Evolutionary conservation across 2,329 filamentous ascomycete genomes (phyloP).

Genomic region (Pseudocercospora macadamiae): DNA sequence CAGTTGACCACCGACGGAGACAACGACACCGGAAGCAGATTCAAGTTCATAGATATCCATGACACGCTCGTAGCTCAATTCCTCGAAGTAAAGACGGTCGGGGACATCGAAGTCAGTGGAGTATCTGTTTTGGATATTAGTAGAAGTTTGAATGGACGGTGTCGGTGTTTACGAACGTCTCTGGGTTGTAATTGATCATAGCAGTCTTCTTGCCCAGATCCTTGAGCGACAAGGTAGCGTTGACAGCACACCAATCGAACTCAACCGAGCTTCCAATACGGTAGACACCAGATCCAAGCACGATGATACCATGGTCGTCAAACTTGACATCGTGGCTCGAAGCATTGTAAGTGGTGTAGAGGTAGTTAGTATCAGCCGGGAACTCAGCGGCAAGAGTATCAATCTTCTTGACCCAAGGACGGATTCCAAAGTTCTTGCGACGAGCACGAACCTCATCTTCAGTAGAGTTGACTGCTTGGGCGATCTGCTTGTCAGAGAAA

Average conservation of each 20-base stretch:
- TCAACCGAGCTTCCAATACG: constrained; percentile 96
- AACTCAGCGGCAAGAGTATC: constrained; percentile 97
- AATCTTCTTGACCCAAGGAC: constrained; percentile 97
- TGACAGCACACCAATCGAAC: constrained; percentile 98
- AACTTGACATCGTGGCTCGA: constrained; percentile 91
- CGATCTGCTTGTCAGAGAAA: constrained; percentile 96
- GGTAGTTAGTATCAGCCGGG: constrained; percentile 91
- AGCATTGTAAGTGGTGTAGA: constrained; percentile 98
- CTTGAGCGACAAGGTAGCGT: constrained; percentile 79
- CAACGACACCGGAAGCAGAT: constrained; percentile 80
- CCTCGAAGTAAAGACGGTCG: constrained; percentile 94
- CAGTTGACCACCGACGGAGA: constrained; percentile 93
- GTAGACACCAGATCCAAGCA: constrained; percentile 94
- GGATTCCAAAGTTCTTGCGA: constrained; percentile 84
- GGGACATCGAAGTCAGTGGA: constrained; percentile 85
- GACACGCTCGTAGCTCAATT: constrained; percentile 93
- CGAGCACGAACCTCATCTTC: constrained; percentile 88
- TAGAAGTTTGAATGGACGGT: background rate
- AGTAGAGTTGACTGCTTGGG: constrained; percentile 77
- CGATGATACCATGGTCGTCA: constrained; percentile 85
- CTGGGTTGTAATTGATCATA: constrained; percentile 73
- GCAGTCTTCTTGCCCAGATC: constrained; percentile 94
- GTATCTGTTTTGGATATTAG: constrained; percentile 48
- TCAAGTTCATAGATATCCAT: constrained; percentile 95
- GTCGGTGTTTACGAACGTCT: constrained; percentile 9